These are phyloP conservation scores for Trametes versicolor DNA, from an alignment of 1,284 basidiomycete genomes.

Conservation along the genomic window DNA sequence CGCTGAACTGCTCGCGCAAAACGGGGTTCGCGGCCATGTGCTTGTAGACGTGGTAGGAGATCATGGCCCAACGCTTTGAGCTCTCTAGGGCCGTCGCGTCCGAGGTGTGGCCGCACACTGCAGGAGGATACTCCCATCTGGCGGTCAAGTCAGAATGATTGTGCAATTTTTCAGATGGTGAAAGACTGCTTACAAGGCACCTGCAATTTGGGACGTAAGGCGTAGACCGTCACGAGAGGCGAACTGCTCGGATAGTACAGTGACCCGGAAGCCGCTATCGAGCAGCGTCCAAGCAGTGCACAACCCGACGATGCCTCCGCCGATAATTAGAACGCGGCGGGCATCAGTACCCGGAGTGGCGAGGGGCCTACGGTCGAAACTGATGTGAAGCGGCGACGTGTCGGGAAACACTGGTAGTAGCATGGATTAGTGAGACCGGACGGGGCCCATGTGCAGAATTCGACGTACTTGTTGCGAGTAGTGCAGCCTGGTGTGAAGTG, in stretches of 20 bases:
- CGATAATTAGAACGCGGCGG: background rate
- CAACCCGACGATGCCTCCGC: background rate
- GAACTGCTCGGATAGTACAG: background rate
- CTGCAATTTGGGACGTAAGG: background rate
- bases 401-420: background rate
- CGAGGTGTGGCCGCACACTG: background rate
- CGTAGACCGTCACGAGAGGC: background rate
- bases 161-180: background rate
- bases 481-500: too few species aligned
- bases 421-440: background rate
- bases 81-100: background rate
- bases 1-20: background rate
- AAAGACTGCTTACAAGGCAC: background rate
- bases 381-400: background rate
- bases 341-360: background rate
- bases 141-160: background rate
- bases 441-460: too few species aligned
- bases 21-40: background rate
- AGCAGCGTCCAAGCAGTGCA: background rate
- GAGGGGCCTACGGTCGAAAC: background rate
- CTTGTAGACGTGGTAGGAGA: conserved; percentile 1
- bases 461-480: too few species aligned
- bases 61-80: background rate
- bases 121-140: background rate
- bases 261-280: background rate